Evolutionary conservation across 2,329 filamentous ascomycete species (phyloP).

Genomic region (Cladophialophora carrionii): DNA sequence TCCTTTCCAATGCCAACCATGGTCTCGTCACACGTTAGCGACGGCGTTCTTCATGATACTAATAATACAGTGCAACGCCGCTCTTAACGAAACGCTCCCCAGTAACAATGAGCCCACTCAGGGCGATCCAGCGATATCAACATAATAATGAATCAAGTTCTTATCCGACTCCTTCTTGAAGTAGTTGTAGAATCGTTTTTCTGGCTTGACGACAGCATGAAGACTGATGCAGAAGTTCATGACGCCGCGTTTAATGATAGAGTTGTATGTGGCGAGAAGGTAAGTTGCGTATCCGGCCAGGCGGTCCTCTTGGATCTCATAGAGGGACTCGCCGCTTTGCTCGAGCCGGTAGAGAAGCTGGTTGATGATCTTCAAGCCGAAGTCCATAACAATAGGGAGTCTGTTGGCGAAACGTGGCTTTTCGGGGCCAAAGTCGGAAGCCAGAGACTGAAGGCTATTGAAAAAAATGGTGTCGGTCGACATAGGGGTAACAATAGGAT

Average conservation of each 20-base stretch:
- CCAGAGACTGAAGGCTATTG: slow-evolving; percentile 31
- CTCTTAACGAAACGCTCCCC: neutral
- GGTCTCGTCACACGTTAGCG: slow-evolving; percentile 9
- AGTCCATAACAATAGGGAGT: slow-evolving; percentile 32
- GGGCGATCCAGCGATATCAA: slow-evolving; percentile 17
- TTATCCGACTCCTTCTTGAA: slow-evolving; percentile 35
- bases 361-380: slow-evolving; percentile 31
- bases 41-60: slow-evolving; percentile 14
- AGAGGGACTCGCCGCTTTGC: slow-evolving; percentile 23
- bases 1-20: slow-evolving; percentile 18
- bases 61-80: slow-evolving; percentile 20
- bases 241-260: slow-evolving; percentile 31
- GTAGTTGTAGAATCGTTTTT: slow-evolving; percentile 34
- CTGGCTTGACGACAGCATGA: slow-evolving; percentile 33
- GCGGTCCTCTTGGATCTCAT: slow-evolving; percentile 32
- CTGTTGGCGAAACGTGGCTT: slow-evolving; percentile 26
- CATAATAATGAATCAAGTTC: slow-evolving; percentile 37
- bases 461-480: slow-evolving; percentile 28
- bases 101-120: slow-evolving; percentile 1
- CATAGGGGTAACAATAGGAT: slow-evolving; percentile 29
- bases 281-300: slow-evolving; percentile 29
- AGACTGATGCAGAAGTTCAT: slow-evolving; percentile 33
- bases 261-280: slow-evolving; percentile 30
- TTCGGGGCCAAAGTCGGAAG: slow-evolving; percentile 32
- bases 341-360: slow-evolving; percentile 24